Conservation (phyloP, 139 green algal genomes). For the Coccomyxa sp. region DNA sequence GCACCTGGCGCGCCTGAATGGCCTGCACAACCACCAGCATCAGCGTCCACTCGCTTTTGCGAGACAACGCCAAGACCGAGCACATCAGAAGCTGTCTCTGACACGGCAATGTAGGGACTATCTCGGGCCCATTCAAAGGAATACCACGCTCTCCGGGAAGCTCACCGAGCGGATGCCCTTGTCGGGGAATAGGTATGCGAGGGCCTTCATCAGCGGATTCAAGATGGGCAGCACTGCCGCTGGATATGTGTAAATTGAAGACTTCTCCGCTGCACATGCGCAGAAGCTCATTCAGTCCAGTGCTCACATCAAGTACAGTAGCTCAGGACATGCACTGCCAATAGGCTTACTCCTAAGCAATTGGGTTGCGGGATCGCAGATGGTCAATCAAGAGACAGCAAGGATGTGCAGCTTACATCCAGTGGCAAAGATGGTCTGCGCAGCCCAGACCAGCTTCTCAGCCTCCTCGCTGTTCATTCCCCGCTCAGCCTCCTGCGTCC, state of each 20-base stretch:
- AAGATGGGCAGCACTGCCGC: neutral
- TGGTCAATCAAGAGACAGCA: too few relatives aligned
- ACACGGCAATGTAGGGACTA: neutral
- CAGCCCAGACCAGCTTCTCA: conserved; percentile 1
- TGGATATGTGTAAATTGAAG: neutral
- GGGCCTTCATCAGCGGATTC: neutral
- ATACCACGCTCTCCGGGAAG: too few relatives aligned
- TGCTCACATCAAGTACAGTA: neutral
- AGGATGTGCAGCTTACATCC: too few relatives aligned
- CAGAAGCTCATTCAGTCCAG: neutral
- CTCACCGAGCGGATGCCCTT: neutral
- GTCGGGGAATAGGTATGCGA: neutral
- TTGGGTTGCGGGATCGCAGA: too few relatives aligned
- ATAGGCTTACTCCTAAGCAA: too few relatives aligned
- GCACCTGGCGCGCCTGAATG: neutral
- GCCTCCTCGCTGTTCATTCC: neutral
- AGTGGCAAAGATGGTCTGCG: conserved; percentile 7
- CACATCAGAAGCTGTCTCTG: too few relatives aligned
- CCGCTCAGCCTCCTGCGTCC: conserved; percentile 5
- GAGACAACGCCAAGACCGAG: too few relatives aligned
- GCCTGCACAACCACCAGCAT: neutral
- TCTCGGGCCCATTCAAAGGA: too few relatives aligned
- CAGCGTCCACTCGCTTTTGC: too few relatives aligned
- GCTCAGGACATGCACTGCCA: too few relatives aligned
- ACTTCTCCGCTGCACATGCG: neutral